Percentiles rank a stretch among this genome's conserved stretches.
phyloP scores from a whole-genome alignment of 1,139 yeast species.

The Pichia sp. region DNA sequence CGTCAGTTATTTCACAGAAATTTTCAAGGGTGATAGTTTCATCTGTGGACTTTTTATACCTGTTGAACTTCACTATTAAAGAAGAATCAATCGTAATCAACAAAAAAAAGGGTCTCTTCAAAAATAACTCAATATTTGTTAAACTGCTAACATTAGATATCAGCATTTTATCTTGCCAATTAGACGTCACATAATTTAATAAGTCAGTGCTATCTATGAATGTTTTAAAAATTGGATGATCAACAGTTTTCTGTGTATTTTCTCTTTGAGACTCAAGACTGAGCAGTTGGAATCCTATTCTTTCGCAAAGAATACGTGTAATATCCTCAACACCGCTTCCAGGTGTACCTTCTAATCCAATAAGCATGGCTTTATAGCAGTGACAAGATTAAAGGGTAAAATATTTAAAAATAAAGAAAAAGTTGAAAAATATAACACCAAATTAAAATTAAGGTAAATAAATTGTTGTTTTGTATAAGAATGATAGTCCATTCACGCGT shows the following conservation, averaged over 20 bases:
- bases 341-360: conserved; percentile 69
- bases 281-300: conserved; percentile 3
- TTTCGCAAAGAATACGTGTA: conserved; percentile 38
- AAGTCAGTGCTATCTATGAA: conserved; percentile 33
- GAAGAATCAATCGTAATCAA: conserved; percentile 82
- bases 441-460: too few species aligned
- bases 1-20: conserved; percentile 29
- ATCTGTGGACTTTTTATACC: conserved; percentile 34
- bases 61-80: conserved; percentile 42
- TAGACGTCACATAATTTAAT: conserved; percentile 56
- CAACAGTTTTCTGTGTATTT: neutral
- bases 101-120: conserved; percentile 79
- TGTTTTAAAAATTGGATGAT: conserved; percentile 9
- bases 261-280: neutral
- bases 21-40: conserved; percentile 30
- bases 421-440: neutral
- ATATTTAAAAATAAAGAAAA: neutral
- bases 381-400: neutral
- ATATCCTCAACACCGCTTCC: conserved; percentile 68
- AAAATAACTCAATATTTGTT: conserved; percentile 42
- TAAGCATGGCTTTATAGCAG: conserved; percentile 43
- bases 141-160: conserved; percentile 44
- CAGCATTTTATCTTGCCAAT: conserved; percentile 66
- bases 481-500: too few species aligned
- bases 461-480: too few species aligned